These are phyloP conservation scores for Colletotrichum sp. DNA, from an alignment of 2,329 filamentous ascomycete species.

Conservation along the genomic window DNA sequence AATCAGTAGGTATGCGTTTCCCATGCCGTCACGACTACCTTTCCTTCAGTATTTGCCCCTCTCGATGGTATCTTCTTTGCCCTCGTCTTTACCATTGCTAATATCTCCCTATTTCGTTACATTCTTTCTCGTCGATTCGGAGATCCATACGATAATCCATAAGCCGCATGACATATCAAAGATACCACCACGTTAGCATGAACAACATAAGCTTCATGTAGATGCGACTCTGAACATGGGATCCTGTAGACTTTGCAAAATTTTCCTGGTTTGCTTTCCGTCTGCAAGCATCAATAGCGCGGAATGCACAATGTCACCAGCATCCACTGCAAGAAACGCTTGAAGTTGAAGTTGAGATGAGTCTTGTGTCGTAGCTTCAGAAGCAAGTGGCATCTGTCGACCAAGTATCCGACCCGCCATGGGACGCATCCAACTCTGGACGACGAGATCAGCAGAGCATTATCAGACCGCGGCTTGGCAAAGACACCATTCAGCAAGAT, in stretches of 20 bases:
- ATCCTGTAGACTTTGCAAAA: rapidly evolving
- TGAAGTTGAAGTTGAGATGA: neutral
- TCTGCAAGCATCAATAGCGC: neutral
- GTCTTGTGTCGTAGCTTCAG: neutral
- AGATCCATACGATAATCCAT: neutral
- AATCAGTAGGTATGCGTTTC: neutral
- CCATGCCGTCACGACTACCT: too few species aligned
- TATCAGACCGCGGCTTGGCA: neutral
- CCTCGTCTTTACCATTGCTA: rapidly evolving
- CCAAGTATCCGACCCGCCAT: neutral
- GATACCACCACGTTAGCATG: rapidly evolving
- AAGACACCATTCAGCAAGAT: neutral
- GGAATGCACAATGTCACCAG: neutral
- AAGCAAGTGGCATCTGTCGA: neutral
- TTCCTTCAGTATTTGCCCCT: neutral
- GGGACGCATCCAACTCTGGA: neutral
- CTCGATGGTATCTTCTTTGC: neutral
- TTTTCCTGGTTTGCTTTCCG: neutral
- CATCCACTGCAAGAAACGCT: neutral
- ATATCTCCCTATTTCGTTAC: neutral
- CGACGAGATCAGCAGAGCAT: neutral
- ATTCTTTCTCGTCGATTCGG: neutral
- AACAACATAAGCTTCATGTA: rapidly evolving
- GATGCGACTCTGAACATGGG: neutral
- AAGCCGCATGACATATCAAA: rapidly evolving